Evolutionary conservation across 1,139 yeast species (phyloP), one percentile per base, ranked within the genome.

Genomic region (Spathaspora sp.): DNA sequence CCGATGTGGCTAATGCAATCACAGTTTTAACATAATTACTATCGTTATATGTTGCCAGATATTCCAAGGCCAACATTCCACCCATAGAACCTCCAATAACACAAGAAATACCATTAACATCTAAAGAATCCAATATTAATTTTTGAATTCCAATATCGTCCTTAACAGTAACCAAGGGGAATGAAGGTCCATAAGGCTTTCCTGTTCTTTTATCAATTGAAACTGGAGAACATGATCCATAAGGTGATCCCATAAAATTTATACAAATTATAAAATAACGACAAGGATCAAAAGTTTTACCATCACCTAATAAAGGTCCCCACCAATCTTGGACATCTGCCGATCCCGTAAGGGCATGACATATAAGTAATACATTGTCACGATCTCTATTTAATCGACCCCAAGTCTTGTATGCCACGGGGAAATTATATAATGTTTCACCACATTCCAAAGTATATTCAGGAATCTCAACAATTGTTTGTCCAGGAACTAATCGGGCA

Each of bases 21-120:
- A 89, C 74, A 33, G 81, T 71, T 49, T 78, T 78, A 16, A 93
- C 96, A 59, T 82, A 93, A 3, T 74, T 78, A 2, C 76, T 68
- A n/a, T 89, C 86, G 54, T 80, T 86, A 59, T 81, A 86, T 2
- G 86, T 83, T 59, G 77, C 65, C 10, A 76, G 72, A 76, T 91
- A 93, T 63, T 93, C 99, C 54, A 93, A 69, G 0, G 93, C 91
- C 44, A 90, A 70, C 99, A 93, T 93, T n/a, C 99, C 99, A 34
- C 99, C 99, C 99, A 93, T 93, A 25, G 98, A 91, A 0, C 99
- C 99, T 26, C 99, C 99, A 47, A 93, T 80, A 4, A 88, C 95
- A 43, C 86, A 80, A 1, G 98, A 97, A 37, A 93, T 71, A 47
- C 82, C 79, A 47, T 76, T 77, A 24, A 93, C 89, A 0, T 87